These are phyloP conservation scores for Cryptococcus floricola DNA, from an alignment of 1,284 basidiomycete genomes.

Conservation along the genomic window DNA sequence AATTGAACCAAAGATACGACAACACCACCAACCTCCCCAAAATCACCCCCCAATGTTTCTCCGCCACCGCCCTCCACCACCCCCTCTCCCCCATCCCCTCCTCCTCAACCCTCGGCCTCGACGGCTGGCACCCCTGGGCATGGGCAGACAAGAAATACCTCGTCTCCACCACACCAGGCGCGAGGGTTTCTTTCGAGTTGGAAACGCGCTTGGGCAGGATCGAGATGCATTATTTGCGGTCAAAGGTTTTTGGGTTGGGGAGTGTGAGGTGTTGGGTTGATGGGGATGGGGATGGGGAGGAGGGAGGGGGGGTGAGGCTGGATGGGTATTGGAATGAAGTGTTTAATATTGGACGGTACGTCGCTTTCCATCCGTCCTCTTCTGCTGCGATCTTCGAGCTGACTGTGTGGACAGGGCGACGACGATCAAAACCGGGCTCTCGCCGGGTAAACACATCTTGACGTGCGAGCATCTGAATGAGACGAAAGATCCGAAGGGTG, in stretches of 20 bases:
- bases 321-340: slow-evolving; percentile 36
- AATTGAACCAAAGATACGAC: slow-evolving; percentile 27
- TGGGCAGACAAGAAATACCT: slow-evolving; percentile 43
- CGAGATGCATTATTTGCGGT: slow-evolving; percentile 38
- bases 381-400: neutral
- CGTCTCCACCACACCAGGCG: slow-evolving; percentile 34
- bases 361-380: neutral
- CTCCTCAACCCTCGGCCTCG: slow-evolving; percentile 2
- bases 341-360: slow-evolving; percentile 6
- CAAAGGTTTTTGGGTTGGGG: slow-evolving; percentile 32
- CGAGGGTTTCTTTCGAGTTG: slow-evolving; percentile 34
- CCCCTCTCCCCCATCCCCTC: slow-evolving; percentile 21
- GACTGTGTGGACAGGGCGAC: slow-evolving; percentile 10
- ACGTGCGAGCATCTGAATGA: slow-evolving; percentile 34
- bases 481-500: slow-evolving; percentile 37
- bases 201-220: slow-evolving; percentile 30
- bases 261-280: slow-evolving; percentile 38
- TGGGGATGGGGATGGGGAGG: slow-evolving; percentile 19
- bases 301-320: slow-evolving; percentile 12
- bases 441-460: slow-evolving; percentile 31
- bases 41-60: slow-evolving; percentile 33
- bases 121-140: slow-evolving; percentile 39
- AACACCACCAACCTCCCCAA: slow-evolving; percentile 10
- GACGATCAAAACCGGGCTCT: slow-evolving; percentile 27
- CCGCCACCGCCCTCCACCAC: slow-evolving; percentile 27